phyloP scores from a whole-genome alignment of 345 rosid genomes.

The Linum tenue region DNA sequence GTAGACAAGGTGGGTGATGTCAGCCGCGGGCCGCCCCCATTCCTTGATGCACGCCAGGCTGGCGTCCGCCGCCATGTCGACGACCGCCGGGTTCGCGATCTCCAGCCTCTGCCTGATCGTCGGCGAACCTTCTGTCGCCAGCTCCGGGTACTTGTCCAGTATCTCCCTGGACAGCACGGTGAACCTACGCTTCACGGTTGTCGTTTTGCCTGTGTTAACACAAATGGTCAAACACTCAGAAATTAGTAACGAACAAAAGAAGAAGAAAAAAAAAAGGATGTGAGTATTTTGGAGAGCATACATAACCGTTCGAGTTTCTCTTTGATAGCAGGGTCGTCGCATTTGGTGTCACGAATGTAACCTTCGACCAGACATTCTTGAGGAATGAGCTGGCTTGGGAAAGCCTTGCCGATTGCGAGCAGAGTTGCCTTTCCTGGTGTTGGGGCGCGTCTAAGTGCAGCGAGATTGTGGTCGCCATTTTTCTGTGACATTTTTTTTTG shows the following conservation, averaged over 20 bases:
- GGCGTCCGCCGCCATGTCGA: conserved; percentile 85
- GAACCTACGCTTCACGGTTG: conserved; percentile 88
- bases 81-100: conserved; percentile 74
- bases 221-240: background rate
- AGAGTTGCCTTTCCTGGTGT: conserved; percentile 65
- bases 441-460: background rate
- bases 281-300: conserved; percentile 18
- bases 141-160: conserved; percentile 72
- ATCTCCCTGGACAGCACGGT: conserved; percentile 98
- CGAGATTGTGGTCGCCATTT: background rate
- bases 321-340: conserved; percentile 85
- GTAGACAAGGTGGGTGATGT: conserved; percentile 88
- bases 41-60: conserved; percentile 64
- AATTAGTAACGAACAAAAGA: background rate
- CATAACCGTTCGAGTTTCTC: conserved; percentile 81
- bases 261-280: conserved; percentile 2
- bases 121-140: conserved; percentile 70
- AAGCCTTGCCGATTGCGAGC: conserved; percentile 82
- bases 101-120: conserved; percentile 70
- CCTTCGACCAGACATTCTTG: conserved; percentile 92
- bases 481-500: background rate
- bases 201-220: conserved; percentile 65
- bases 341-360: conserved; percentile 77
- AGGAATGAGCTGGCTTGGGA: conserved; percentile 94
- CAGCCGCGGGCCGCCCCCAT: conserved; percentile 69